Base-by-base conservation (phyloP, 768 basidiomycete species). In the Kwoniella newhampshirensis region DNA sequence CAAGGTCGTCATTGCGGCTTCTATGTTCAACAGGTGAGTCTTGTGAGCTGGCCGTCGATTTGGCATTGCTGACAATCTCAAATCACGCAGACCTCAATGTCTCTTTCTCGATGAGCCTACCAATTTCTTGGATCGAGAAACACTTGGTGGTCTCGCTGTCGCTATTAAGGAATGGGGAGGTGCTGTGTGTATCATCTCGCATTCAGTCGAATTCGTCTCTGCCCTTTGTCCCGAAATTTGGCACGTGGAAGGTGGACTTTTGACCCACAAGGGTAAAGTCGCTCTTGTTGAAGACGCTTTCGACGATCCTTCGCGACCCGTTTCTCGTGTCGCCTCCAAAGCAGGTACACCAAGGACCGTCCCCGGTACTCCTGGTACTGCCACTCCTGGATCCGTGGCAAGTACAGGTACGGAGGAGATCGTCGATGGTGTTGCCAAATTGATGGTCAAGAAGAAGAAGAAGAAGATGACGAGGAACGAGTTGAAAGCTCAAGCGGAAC, bases 71-170 rank as follows among this genome's bases (percentile, higher is more conserved):
- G 27, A 13, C 13, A 32, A 6, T 32, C 32, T 40, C 40, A 1
- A 26, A 39, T 42, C 11, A 9, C 21, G 44, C 30, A 62, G 67
- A 60, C 70, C 68, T 25, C 70, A 70, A 66, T 73, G 70, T 62
- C 56, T 69, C 17, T 73, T 71, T 67, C 82, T 91, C 30, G 90
- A 92, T 74, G 89, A 91, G 77, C 91, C 91, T 32, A 94, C 89
- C 74, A 97, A 98, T 79, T 97, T 97, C 82, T 83, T 97, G 80
- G 92, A 96, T 76, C 86, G 93, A 63, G 93, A 97, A 76, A 91
- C 92, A 20, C 81, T 97, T 15, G 70, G 93, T 64, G 93, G 94
- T 58, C 80, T 98, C 39, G 91, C 93, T 32, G 86, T 94, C 25
- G 93, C 94, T 41, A 97, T 97, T 78, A 86, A 84, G 62, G 89